Conservation (phyloP, 257 asterid genomes). For the Gynochthodes officinalis region DNA sequence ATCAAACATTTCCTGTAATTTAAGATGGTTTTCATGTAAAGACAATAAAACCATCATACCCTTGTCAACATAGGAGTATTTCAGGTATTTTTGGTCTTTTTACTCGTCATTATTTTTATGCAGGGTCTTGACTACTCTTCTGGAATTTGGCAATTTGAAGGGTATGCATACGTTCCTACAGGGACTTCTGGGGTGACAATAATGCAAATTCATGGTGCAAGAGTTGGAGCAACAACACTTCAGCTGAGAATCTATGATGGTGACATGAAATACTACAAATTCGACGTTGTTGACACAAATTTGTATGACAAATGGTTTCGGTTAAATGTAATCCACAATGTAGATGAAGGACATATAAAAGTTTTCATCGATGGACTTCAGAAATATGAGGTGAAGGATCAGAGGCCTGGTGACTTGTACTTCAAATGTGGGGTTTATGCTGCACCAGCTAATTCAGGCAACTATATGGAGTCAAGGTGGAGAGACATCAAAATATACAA, state of each 20-base stretch:
- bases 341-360: conserved; percentile 27
- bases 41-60: too few species aligned
- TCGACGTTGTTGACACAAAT: conserved; percentile 18
- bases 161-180: conserved; percentile 29
- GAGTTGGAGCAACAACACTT: conserved; percentile 21
- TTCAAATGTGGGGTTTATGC: conserved; percentile 44
- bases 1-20: too few species aligned
- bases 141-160: conserved; percentile 37
- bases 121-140: conserved; percentile 39
- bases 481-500: conserved; percentile 19
- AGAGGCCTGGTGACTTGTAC: conserved; percentile 31
- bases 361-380: conserved; percentile 27
- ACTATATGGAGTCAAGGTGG: conserved; percentile 27
- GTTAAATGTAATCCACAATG: conserved; percentile 30
- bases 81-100: too few species aligned
- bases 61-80: too few species aligned
- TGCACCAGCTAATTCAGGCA: conserved; percentile 23
- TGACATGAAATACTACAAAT: conserved; percentile 28
- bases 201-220: conserved; percentile 36
- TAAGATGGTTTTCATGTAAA: too few species aligned
- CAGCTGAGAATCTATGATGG: conserved; percentile 34
- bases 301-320: conserved; percentile 34
- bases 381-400: conserved; percentile 21
- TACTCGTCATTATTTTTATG: not conserved
- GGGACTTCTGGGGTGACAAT: conserved; percentile 39